A percentile compares a stretch with the other conserved stretches of the same genome.
Evolutionary conservation across 768 basidiomycete genomes (phyloP).

Genomic region (Gymnopilus junonius): DNA sequence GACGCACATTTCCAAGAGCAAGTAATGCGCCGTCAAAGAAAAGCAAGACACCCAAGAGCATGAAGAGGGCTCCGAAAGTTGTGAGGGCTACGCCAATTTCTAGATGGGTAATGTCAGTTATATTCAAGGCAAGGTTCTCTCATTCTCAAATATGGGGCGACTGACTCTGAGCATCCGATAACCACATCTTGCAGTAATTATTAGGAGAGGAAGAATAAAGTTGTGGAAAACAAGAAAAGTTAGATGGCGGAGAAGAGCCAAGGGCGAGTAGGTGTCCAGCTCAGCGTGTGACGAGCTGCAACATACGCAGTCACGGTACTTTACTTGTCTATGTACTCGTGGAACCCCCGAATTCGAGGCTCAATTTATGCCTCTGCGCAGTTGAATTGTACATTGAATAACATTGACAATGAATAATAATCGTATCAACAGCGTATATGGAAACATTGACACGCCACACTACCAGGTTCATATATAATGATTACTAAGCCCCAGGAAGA

Average conservation of each 20-base stretch:
- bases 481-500: neutral
- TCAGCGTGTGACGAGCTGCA: conserved; percentile 1
- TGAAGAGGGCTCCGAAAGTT: conserved; percentile 93
- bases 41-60: conserved; percentile 94
- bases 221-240: conserved; percentile 8
- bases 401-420: neutral
- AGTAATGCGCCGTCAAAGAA: conserved; percentile 96
- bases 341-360: neutral
- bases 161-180: conserved; percentile 70
- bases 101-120: conserved; percentile 34
- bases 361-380: no score
- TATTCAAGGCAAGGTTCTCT: neutral
- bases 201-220: conserved; percentile 8
- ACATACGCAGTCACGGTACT: conserved; percentile 15
- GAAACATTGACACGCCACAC: neutral
- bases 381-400: conserved; percentile 2
- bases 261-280: neutral
- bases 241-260: conserved; percentile 1
- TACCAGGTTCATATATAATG: neutral
- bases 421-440: neutral
- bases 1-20: conserved; percentile 90
- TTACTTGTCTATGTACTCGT: no score
- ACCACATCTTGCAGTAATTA: conserved; percentile 53
- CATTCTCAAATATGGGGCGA: neutral
- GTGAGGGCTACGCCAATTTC: conserved; percentile 98